These are phyloP conservation scores for Ilyonectria sp. DNA, from an alignment of 2,329 filamentous ascomycete species.

Conservation along the genomic window DNA sequence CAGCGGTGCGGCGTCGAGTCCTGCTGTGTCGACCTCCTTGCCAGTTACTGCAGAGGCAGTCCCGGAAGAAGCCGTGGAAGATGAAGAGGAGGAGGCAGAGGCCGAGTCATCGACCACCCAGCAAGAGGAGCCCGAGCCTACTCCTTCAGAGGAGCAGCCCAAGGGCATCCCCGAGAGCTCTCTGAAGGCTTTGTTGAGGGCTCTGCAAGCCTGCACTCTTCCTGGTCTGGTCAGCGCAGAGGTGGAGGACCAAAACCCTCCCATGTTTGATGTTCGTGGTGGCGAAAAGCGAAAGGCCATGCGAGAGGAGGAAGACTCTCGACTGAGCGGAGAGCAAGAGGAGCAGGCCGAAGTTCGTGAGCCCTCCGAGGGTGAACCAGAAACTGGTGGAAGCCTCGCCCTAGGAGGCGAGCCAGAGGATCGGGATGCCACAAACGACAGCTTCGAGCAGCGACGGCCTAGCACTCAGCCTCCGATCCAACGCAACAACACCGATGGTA, in stretches of 20 bases:
- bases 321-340: slow-evolving; percentile 63
- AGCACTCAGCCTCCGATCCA: slow-evolving; percentile 85
- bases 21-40: slow-evolving; percentile 76
- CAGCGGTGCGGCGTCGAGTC: slow-evolving; percentile 86
- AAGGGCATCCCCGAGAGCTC: slow-evolving; percentile 43
- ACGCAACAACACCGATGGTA: slow-evolving; percentile 67
- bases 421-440: slow-evolving; percentile 67
- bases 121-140: slow-evolving; percentile 34
- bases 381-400: slow-evolving; percentile 87
- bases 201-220: slow-evolving; percentile 56
- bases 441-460: slow-evolving; percentile 72
- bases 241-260: slow-evolving; percentile 64
- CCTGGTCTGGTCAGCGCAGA: slow-evolving; percentile 35
- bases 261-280: slow-evolving; percentile 86
- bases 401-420: slow-evolving; percentile 95
- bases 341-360: slow-evolving; percentile 62
- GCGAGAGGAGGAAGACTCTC: slow-evolving; percentile 78
- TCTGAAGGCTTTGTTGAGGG: slow-evolving; percentile 56
- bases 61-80: slow-evolving; percentile 59
- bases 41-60: slow-evolving; percentile 67
- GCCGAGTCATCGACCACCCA: slow-evolving; percentile 40
- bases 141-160: slow-evolving; percentile 5
- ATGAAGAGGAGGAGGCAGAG: slow-evolving; percentile 50
- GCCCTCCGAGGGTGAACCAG: slow-evolving; percentile 79
- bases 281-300: slow-evolving; percentile 85